These are phyloP conservation scores for Candida caryicola DNA, from an alignment of 805 yeast species.

Conservation along the genomic window DNA sequence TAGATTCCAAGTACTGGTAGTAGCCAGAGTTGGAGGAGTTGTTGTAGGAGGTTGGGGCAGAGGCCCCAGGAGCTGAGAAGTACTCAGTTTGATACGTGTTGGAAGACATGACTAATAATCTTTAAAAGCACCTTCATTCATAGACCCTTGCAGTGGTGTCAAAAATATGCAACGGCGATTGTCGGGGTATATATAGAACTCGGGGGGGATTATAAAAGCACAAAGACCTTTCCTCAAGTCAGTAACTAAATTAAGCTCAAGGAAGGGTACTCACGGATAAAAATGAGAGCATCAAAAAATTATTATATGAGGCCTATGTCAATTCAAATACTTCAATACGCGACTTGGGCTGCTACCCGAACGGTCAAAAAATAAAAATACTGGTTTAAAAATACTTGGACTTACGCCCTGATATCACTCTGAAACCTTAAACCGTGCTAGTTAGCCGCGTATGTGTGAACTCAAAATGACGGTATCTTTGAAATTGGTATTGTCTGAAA, in stretches of 20 bases:
- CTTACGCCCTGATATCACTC: no score
- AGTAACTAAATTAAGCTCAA: background rate
- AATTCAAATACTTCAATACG: background rate
- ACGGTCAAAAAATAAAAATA: background rate
- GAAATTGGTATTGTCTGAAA: no score
- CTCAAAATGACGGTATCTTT: no score
- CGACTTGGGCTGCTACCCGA: background rate
- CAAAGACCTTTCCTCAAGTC: background rate
- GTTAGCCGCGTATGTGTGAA: no score
- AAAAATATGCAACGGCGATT: no score
- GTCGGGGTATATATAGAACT: background rate
- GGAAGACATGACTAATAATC: slow-evolving; percentile 1
- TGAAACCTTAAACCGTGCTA: no score
- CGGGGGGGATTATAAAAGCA: background rate
- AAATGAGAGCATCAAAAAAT: background rate
- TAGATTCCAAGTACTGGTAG: slow-evolving; percentile 7
- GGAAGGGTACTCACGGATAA: background rate
- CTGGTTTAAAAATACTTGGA: no score
- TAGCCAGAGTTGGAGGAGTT: slow-evolving; percentile 1
- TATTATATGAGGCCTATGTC: background rate
- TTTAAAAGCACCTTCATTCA: background rate
- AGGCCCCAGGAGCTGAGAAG: background rate
- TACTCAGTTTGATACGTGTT: slow-evolving; percentile 5
- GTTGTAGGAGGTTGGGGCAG: background rate
- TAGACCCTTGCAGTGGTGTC: background rate